These are phyloP conservation scores for Trypanosoma scelopori DNA, from an alignment of 208 protist species.

Conservation along the genomic window DNA sequence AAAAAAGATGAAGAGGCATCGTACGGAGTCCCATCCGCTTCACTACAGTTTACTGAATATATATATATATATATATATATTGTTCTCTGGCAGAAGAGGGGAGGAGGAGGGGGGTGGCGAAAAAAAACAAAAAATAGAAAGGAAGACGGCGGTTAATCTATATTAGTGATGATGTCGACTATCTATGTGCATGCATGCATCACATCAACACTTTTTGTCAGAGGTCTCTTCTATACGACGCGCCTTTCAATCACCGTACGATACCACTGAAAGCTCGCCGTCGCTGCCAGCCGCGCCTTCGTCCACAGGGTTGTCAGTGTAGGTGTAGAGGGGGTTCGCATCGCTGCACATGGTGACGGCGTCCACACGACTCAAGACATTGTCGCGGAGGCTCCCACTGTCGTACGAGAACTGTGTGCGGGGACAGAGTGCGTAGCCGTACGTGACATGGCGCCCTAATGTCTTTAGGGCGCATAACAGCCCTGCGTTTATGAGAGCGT, in stretches of 20 bases:
- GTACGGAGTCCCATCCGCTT: not conserved
- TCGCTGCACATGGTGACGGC: not conserved
- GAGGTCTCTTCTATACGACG: not conserved
- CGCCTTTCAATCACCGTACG: slow-evolving; percentile 16
- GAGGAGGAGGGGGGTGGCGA: not conserved
- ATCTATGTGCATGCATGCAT: not conserved
- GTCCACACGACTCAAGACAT: slow-evolving; percentile 11
- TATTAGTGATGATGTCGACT: too few species aligned
- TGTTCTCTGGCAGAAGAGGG: too few species aligned
- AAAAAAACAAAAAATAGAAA: slow-evolving; percentile 12
- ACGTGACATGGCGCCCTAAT: slow-evolving; percentile 52
- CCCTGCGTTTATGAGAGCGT: slow-evolving; percentile 16
- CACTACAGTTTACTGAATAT: slow-evolving; percentile 1
- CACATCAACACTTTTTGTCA: not conserved
- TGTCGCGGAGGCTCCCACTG: not conserved
- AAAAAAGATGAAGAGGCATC: not conserved
- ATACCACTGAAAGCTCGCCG: slow-evolving; percentile 18
- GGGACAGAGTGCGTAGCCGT: slow-evolving; percentile 48
- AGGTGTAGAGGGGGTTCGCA: slow-evolving; percentile 4
- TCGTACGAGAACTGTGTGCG: slow-evolving; percentile 57
- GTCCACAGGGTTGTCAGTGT: not conserved
- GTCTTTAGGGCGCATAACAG: slow-evolving; percentile 31
- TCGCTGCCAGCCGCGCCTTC: not conserved
- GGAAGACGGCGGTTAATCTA: not conserved
- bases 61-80: slow-evolving; percentile 32